phyloP scores from a whole-genome alignment of 208 protist genomes.

The Acanthamoeba healyi region DNA sequence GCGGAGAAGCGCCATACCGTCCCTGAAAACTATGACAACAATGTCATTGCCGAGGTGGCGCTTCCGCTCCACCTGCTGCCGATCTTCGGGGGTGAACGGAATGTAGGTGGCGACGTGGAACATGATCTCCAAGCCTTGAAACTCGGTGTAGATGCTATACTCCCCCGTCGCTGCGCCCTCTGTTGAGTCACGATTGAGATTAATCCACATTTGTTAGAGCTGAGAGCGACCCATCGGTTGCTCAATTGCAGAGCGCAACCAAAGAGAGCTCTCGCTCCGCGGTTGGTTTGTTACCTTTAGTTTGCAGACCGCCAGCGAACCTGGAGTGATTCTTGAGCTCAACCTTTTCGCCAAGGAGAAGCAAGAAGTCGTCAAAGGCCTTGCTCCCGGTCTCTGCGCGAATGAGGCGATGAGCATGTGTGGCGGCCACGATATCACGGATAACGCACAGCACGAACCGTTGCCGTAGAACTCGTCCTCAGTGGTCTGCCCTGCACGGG shows the following conservation, averaged over 20 bases:
- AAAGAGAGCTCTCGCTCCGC: no score
- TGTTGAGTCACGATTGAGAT: not conserved
- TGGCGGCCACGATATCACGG: not conserved
- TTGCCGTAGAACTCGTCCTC: slow-evolving; percentile 55
- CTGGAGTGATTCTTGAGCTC: not conserved
- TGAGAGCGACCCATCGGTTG: not conserved
- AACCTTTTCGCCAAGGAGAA: not conserved
- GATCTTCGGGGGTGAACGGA: slow-evolving; percentile 82
- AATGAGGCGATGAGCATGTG: not conserved
- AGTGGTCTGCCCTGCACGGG: slow-evolving; percentile 1
- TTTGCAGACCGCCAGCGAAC: not conserved
- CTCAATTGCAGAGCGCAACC: no score
- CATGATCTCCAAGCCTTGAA: slow-evolving; percentile 60
- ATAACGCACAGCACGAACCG: not conserved
- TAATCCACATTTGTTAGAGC: not conserved
- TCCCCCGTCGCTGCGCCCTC: not conserved
- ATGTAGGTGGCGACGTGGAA: slow-evolving; percentile 86
- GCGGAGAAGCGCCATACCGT: not conserved
- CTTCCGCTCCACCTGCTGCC: slow-evolving; percentile 84
- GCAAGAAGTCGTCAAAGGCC: slow-evolving; percentile 44
- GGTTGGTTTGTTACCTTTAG: not conserved
- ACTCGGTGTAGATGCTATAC: slow-evolving; percentile 33
- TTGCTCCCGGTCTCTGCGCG: slow-evolving; percentile 19
- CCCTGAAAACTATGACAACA: slow-evolving; percentile 80
- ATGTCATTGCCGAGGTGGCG: slow-evolving; percentile 83